phyloP scores from a whole-genome alignment of 371 early-diverging fungal species.

The Umbelopsis sp. region DNA sequence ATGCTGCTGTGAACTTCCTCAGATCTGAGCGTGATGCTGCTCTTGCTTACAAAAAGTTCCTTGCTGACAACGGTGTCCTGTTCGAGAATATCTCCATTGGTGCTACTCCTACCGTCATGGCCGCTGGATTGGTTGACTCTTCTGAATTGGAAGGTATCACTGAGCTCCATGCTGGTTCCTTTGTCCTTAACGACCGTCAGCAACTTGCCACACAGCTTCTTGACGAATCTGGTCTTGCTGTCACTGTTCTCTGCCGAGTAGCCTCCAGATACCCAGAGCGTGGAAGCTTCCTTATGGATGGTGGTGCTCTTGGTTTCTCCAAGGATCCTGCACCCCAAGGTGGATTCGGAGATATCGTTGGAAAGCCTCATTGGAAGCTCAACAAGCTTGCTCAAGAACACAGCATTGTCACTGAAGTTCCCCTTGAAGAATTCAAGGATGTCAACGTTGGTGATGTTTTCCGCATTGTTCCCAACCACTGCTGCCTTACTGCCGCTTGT shows the following conservation, averaged over 20 bases:
- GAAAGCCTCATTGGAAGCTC: conserved; percentile 21
- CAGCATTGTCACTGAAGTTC: conserved; percentile 34
- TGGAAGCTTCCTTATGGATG: conserved; percentile 41
- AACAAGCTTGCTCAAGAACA: conserved; percentile 46
- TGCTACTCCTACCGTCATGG: conserved; percentile 48
- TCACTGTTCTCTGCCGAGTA: conserved; percentile 41
- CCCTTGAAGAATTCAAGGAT: conserved; percentile 23
- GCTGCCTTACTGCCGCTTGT: conserved; percentile 44
- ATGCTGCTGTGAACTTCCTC: conserved; percentile 34
- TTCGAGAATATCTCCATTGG: conserved; percentile 41
- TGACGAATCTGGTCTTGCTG: conserved; percentile 30
- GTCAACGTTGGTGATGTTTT: conserved; percentile 30
- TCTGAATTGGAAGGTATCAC: conserved; percentile 34
- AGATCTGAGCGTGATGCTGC: conserved; percentile 37
- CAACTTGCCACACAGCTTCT: conserved; percentile 43
- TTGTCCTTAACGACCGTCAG: conserved; percentile 42
- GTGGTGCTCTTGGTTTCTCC: conserved; percentile 48
- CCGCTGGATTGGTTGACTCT: conserved; percentile 25
- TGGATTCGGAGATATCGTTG: conserved; percentile 41
- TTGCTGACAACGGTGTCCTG: conserved; percentile 27
- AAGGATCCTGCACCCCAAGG: conserved; percentile 51
- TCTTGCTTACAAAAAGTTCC: conserved; percentile 20
- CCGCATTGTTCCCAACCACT: conserved; percentile 45
- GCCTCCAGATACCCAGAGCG: conserved; percentile 43
- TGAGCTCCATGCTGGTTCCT: conserved; percentile 52